Evolutionary conservation across 225 moss, liverwort and hornwort species (phyloP), one percentile per base, ranked within the genome.

Genomic region (Ulota crispa): DNA sequence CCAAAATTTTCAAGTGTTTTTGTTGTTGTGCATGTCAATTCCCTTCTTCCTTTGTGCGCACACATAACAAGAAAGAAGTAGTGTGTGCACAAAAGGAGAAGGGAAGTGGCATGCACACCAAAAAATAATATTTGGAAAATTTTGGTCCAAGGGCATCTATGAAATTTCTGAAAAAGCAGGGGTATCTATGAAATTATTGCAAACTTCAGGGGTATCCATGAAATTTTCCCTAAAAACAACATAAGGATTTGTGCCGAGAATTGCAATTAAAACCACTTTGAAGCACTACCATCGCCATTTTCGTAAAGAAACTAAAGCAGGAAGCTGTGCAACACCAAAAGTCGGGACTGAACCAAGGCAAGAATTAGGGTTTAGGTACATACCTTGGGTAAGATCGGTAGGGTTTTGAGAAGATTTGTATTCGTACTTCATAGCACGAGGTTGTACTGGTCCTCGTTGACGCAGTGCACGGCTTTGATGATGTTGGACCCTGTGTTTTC

Each of bases 401-500:
- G 86, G 31, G 75, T 84, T 84, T 50, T 88, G 80, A 65, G 90
- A 90, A 32, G 84, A 79, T 78, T 86, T 90, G 42, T 88, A 90
- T 65, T 90, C 90, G 81, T 90, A 90, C 78, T 90, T 90, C 31
- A 90, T 70, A 74, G 90, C 84, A 78, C 70, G 77, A 80, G 86
- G 86, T 80, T 86, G 90, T 4, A 90, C 84, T 39, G 88, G 84
- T 50, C 84, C 80, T 82, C 82, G 80, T 53, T 63, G 84, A 69
- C 77, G 64, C 21, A 77, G 61, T 43, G 73, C 53, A 64, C 65
- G 43, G 41, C 81, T 77, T 80, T 43, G 79, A 62, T 77, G 82
- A 62, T 77, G 82, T 55, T 84, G 82, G 42, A 82, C 47, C 70
- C 90, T 90, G 76, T 71, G 50, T 18, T 50, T 21, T 13, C 57